Percentiles rank a stretch among this genome's conserved stretches.
Evolutionary conservation across 225 moss, liverwort and hornwort species (phyloP).

Genomic region (Neckera pumila): DNA sequence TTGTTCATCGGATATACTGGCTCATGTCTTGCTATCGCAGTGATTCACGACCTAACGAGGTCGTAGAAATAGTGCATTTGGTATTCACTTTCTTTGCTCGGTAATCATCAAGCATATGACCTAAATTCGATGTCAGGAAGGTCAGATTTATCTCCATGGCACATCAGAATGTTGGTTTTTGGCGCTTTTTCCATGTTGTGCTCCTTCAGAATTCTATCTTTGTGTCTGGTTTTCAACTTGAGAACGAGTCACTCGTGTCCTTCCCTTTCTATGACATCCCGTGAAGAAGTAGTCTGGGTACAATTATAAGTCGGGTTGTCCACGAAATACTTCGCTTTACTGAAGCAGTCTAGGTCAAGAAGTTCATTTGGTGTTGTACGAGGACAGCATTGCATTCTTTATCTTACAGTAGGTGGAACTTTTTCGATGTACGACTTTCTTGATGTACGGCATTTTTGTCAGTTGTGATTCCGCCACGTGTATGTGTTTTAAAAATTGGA

Average conservation of each 20-base stretch:
- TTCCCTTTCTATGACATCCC: neutral
- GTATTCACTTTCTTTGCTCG: neutral
- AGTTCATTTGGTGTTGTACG: neutral
- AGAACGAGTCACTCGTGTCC: neutral
- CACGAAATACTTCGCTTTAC: neutral
- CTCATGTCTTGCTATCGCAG: neutral
- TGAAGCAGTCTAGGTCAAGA: neutral
- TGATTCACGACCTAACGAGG: neutral
- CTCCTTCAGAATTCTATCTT: neutral
- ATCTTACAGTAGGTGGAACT: neutral
- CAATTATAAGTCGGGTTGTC: neutral
- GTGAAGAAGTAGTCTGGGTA: neutral
- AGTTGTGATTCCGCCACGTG: neutral
- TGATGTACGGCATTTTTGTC: neutral
- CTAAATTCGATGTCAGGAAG: neutral
- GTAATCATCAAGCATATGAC: neutral
- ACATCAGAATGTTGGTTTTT: neutral
- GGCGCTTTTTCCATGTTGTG: neutral
- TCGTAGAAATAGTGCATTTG: neutral
- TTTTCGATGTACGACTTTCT: neutral
- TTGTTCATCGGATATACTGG: neutral
- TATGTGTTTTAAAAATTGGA: neutral
- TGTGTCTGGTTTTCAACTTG: neutral
- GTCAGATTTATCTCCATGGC: neutral
- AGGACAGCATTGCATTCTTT: neutral